phyloP scores from a whole-genome alignment of 768 basidiomycete species.

The Dioszegia aurantiaca region DNA sequence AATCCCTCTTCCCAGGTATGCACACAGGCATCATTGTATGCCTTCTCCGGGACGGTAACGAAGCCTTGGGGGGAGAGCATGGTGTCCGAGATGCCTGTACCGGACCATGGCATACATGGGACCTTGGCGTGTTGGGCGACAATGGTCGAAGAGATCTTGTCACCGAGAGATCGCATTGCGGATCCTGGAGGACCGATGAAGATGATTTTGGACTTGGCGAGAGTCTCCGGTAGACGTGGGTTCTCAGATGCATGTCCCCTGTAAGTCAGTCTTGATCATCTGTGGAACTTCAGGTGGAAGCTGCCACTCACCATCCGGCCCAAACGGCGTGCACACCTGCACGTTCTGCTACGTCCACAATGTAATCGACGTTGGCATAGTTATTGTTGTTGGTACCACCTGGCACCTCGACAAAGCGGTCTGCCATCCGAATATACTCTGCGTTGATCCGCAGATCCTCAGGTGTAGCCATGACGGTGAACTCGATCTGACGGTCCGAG shows the following conservation, averaged over 20 bases:
- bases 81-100: slow-evolving; percentile 87
- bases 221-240: slow-evolving; percentile 88
- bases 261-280: background rate
- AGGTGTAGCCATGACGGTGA: slow-evolving; percentile 99
- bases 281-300: no score
- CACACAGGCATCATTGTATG: slow-evolving; percentile 84
- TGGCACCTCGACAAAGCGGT: slow-evolving; percentile 97
- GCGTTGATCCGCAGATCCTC: slow-evolving; percentile 95
- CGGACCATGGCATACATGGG: slow-evolving; percentile 99
- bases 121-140: slow-evolving; percentile 95
- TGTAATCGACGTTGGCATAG: slow-evolving; percentile 98
- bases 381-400: slow-evolving; percentile 99
- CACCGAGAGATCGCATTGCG: slow-evolving; percentile 97
- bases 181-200: slow-evolving; percentile 99
- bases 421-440: slow-evolving; percentile 99
- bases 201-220: slow-evolving; percentile 89
- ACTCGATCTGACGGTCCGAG: slow-evolving; percentile 89
- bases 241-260: slow-evolving; percentile 97
- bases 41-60: slow-evolving; percentile 89
- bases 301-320: slow-evolving; percentile 77
- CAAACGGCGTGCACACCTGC: slow-evolving; percentile 97
- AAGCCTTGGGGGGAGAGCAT: slow-evolving; percentile 77
- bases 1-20: slow-evolving; percentile 83
- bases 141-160: slow-evolving; percentile 99
- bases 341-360: slow-evolving; percentile 95